phyloP scores from a whole-genome alignment of 169 alveolate species.

The Theileria parva region DNA sequence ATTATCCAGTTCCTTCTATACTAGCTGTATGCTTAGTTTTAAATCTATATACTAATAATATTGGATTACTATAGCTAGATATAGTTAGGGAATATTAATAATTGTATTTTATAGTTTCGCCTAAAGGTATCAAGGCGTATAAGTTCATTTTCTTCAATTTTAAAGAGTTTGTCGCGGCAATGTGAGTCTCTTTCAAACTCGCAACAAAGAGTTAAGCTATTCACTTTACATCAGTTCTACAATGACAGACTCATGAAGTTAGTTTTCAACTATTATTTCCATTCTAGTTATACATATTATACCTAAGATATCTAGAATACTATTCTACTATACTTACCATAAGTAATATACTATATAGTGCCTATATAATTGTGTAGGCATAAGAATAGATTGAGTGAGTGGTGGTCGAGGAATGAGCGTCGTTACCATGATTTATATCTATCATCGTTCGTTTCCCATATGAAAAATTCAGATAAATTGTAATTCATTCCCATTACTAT shows the following conservation, averaged over 20 bases:
- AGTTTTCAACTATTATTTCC: background rate
- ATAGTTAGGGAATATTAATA: background rate
- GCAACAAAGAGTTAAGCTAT: slow-evolving; percentile 37
- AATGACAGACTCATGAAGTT: slow-evolving; percentile 58
- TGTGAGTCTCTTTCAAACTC: slow-evolving; percentile 25
- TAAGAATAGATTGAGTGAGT: slow-evolving; percentile 64
- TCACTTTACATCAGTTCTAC: slow-evolving; percentile 45
- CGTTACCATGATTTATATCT: slow-evolving; percentile 55
- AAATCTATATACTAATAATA: background rate
- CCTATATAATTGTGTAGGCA: slow-evolving; percentile 24
- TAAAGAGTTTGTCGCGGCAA: slow-evolving; percentile 27
- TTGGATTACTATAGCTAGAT: no score
- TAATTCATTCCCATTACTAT: background rate
- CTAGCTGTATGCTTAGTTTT: background rate
- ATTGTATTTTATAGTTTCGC: slow-evolving; percentile 45
- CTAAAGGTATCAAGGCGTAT: slow-evolving; percentile 57
- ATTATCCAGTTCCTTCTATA: background rate
- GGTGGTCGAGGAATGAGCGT: slow-evolving; percentile 68
- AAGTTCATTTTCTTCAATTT: slow-evolving; percentile 48
- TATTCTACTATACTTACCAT: no score
- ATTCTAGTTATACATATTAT: no score
- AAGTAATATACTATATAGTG: no score
- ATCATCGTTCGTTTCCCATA: slow-evolving; percentile 66
- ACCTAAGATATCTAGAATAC: background rate
- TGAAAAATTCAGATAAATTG: slow-evolving; percentile 11